Conservation (phyloP, 208 protist species). For the Trypanosoma conorhini region DNA sequence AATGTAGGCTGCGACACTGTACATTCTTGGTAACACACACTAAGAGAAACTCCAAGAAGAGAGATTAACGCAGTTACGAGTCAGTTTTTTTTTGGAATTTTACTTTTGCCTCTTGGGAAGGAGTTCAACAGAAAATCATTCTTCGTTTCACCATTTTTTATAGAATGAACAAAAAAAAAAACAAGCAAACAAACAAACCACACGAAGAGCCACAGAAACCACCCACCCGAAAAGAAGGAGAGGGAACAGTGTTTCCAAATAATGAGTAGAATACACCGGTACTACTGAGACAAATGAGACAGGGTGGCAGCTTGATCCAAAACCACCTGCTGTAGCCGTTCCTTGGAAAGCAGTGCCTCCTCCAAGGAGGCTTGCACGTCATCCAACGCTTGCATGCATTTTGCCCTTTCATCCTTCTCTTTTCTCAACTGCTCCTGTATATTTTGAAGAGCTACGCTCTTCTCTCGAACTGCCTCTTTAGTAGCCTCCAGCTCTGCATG, state of each 20-base stretch:
- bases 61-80: conserved; percentile 6
- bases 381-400: conserved; percentile 24
- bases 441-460: conserved; percentile 15
- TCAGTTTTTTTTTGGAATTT: too few relatives aligned
- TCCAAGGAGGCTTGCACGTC: conserved; percentile 40
- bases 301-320: conserved; percentile 76
- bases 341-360: conserved; percentile 60
- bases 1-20: neutral
- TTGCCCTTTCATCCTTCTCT: conserved; percentile 26
- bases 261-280: neutral
- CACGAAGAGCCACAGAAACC: neutral
- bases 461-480: conserved; percentile 27
- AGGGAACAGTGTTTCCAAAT: neutral
- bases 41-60: conserved; percentile 8
- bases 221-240: neutral
- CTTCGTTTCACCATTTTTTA: too few relatives aligned
- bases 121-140: neutral
- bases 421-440: conserved; percentile 33
- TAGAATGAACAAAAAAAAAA: neutral
- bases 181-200: conserved; percentile 13
- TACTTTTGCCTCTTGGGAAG: too few relatives aligned
- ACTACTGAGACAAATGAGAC: conserved; percentile 57
- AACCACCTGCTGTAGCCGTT: conserved; percentile 78
- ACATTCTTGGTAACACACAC: neutral
- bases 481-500: conserved; percentile 28